Evolutionary conservation across 2,329 filamentous ascomycete species (phyloP).

Genomic region (Fusarium ambrosium): DNA sequence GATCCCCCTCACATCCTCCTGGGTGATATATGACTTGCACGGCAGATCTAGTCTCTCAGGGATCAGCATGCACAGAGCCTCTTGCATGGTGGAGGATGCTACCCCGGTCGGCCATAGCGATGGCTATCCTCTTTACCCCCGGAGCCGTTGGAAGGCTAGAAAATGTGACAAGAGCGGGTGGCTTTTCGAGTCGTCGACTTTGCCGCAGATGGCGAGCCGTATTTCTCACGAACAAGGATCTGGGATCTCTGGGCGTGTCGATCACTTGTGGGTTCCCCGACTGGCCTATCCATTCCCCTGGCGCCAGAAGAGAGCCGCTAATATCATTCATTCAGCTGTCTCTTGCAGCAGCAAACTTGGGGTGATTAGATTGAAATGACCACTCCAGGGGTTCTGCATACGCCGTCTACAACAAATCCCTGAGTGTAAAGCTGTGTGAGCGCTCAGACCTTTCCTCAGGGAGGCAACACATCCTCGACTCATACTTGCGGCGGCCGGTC

Average conservation of each 20-base stretch:
- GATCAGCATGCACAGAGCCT: constrained; percentile 24
- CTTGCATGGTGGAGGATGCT: background rate
- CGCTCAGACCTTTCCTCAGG: constrained; percentile 1
- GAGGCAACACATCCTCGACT: background rate
- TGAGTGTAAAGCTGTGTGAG: background rate
- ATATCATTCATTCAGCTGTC: background rate
- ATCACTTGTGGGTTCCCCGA: constrained; percentile 6
- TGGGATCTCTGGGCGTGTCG: background rate
- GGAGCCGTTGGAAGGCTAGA: background rate
- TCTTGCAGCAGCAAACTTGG: background rate
- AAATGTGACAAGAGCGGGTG: background rate
- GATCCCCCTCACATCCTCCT: background rate
- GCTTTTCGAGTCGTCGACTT: background rate
- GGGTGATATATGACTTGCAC: constrained; percentile 26
- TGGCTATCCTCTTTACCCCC: background rate
- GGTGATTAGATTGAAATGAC: background rate
- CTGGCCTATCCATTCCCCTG: background rate
- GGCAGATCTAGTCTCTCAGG: constrained; percentile 1
- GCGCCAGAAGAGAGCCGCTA: background rate
- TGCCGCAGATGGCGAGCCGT: background rate
- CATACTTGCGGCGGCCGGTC: background rate
- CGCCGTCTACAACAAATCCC: background rate
- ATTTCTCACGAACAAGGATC: constrained; percentile 3
- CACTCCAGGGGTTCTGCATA: background rate
- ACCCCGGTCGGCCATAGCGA: background rate